Conservation (phyloP, 1,284 basidiomycete genomes). For the Trametes versicolor region DNA sequence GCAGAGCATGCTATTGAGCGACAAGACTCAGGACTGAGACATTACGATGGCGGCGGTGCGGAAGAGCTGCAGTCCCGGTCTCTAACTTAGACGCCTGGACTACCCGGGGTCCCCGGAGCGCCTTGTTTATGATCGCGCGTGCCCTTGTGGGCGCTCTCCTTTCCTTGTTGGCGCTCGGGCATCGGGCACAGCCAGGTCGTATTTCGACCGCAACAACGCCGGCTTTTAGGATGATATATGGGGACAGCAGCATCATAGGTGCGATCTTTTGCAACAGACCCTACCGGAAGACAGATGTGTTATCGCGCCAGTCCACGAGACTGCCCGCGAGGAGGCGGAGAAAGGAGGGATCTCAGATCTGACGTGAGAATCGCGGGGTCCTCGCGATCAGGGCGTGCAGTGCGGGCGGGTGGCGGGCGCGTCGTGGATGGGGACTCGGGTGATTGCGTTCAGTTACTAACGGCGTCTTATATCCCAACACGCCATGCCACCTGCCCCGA, state of each 20-base stretch:
- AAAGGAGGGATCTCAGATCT: not conserved
- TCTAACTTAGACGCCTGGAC: not conserved
- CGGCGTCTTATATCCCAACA: constrained; percentile 27
- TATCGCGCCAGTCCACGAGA: no score
- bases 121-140: constrained; percentile 8
- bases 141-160: constrained; percentile 1
- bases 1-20: not conserved
- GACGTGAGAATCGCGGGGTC: constrained; percentile 7
- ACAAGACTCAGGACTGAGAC: not conserved
- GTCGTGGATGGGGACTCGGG: constrained; percentile 12
- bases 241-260: not conserved
- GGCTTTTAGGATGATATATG: not conserved
- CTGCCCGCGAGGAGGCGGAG: not conserved
- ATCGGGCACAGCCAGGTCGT: not conserved
- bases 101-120: constrained; percentile 9
- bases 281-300: no score
- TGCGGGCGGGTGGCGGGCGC: constrained; percentile 13
- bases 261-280: not conserved
- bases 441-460: constrained; percentile 22
- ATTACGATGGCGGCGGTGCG: constrained; percentile 7
- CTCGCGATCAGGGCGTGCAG: constrained; percentile 8
- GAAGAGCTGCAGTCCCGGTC: not conserved
- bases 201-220: not conserved
- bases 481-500: constrained; percentile 14
- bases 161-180: not conserved